Percentiles rank a stretch among this genome's conserved stretches.
These are phyloP conservation scores for Pinus tabuliformis DNA, from an alignment of 75 land plant genomes.

Conservation along the genomic window DNA sequence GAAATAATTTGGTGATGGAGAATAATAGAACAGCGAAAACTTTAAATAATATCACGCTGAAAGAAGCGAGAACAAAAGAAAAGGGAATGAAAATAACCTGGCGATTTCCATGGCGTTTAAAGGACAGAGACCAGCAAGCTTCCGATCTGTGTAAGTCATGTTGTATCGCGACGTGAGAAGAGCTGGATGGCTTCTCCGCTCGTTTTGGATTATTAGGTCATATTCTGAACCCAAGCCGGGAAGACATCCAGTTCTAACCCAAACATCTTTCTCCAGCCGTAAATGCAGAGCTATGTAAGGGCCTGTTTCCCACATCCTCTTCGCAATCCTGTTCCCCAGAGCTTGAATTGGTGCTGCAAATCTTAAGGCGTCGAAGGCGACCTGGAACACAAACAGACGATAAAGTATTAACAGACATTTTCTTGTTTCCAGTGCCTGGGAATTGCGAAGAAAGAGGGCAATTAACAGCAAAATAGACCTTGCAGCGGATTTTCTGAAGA, in stretches of 20 bases:
- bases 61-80: not conserved
- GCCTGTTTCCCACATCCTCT: constrained; percentile 38
- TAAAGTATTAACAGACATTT: no score
- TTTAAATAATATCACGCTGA: no score
- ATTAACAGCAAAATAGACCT: constrained; percentile 31
- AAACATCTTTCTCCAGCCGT: constrained; percentile 53
- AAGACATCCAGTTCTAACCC: constrained; percentile 72
- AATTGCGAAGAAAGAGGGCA: not conserved
- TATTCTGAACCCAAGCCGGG: constrained; percentile 60
- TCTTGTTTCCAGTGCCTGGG: not conserved
- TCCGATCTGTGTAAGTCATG: constrained; percentile 52
- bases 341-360: constrained; percentile 36
- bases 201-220: constrained; percentile 41
- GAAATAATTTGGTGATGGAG: no score
- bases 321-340: constrained; percentile 28
- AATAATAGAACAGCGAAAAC: no score
- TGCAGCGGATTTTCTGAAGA: constrained; percentile 81
- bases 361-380: constrained; percentile 48
- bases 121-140: constrained; percentile 80
- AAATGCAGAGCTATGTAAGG: constrained; percentile 50
- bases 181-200: constrained; percentile 38
- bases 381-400: constrained; percentile 19
- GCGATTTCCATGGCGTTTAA: constrained; percentile 65
- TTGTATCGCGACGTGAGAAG: constrained; percentile 57
- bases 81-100: constrained; percentile 26